Percentiles rank a stretch among this genome's conserved stretches.
phyloP scores from a whole-genome alignment of 225 moss, liverwort and hornwort genomes.

The Thuidium tamariscinum region DNA sequence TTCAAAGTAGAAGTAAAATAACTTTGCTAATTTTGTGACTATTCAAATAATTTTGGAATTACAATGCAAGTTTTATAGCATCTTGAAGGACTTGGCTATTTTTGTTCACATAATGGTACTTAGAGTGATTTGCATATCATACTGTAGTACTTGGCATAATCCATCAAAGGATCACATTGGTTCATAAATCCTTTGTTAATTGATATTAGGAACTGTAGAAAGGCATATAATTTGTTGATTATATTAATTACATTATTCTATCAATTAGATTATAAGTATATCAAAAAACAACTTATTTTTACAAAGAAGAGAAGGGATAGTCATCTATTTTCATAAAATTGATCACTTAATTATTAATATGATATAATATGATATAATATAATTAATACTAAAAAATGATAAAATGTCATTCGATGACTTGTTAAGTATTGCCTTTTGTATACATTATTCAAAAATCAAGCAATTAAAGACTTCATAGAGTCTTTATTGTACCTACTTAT shows the following conservation, averaged over 20 bases:
- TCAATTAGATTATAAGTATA: background rate
- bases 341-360: background rate
- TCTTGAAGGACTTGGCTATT: background rate
- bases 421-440: too few species aligned
- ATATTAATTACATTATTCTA: background rate
- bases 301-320: rapidly evolving
- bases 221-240: background rate
- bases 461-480: too few species aligned
- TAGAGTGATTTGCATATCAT: background rate
- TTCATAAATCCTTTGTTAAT: too few species aligned
- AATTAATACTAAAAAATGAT: too few species aligned
- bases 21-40: background rate
- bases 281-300: too few species aligned
- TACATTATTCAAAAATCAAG: too few species aligned
- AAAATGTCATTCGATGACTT: too few species aligned
- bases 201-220: background rate
- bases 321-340: background rate
- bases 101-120: rapidly evolving
- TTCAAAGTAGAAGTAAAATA: background rate
- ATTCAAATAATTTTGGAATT: background rate
- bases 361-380: too few species aligned
- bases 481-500: too few species aligned
- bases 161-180: background rate
- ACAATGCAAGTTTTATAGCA: background rate
- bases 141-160: background rate